Evolutionary conservation across 1,284 basidiomycete species (phyloP).

Genomic region (Rhizopogon hawkerae): DNA sequence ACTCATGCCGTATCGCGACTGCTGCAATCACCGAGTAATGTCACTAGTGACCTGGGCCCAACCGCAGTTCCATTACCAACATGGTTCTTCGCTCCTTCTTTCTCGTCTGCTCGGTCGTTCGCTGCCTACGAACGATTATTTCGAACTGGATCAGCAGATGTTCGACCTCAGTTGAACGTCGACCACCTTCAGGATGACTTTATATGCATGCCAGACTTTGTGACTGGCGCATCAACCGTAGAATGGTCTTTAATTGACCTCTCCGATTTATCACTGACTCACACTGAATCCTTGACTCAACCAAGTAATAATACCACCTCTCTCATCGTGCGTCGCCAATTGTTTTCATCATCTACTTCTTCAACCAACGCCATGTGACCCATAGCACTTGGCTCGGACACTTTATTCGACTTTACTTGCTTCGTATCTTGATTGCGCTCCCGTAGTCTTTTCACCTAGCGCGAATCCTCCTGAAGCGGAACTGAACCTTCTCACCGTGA

Average conservation of each 20-base stretch:
- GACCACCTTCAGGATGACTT: conserved; percentile 28
- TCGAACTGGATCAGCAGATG: conserved; percentile 10
- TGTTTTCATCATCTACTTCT: conserved; percentile 7
- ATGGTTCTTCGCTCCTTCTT: conserved; percentile 49
- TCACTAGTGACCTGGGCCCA: conserved; percentile 9
- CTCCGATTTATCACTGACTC: conserved; percentile 15
- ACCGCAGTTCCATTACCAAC: conserved; percentile 25
- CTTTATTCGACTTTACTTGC: conserved; percentile 72
- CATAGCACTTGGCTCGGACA: conserved; percentile 41
- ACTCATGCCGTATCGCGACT: conserved; percentile 30
- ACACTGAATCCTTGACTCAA: conserved; percentile 11
- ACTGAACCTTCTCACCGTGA: conserved; percentile 52
- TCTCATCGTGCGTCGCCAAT: conserved; percentile 18
- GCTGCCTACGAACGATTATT: conserved; percentile 38
- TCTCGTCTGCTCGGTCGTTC: conserved; percentile 40
- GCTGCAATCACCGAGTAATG: conserved; percentile 8
- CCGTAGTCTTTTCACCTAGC: conserved; percentile 66
- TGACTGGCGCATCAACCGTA: conserved; percentile 9
- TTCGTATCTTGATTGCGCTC: conserved; percentile 79
- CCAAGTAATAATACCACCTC: conserved; percentile 12
- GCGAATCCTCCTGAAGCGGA: conserved; percentile 49
- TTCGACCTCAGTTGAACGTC: conserved; percentile 6
- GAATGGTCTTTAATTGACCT: conserved; percentile 21
- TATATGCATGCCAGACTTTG: conserved; percentile 18
- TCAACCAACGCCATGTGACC: conserved; percentile 12